Evolutionary conservation across 208 protist species (phyloP), one percentile per base, ranked within the genome.

Genomic region (Wallacemonas sp.): DNA sequence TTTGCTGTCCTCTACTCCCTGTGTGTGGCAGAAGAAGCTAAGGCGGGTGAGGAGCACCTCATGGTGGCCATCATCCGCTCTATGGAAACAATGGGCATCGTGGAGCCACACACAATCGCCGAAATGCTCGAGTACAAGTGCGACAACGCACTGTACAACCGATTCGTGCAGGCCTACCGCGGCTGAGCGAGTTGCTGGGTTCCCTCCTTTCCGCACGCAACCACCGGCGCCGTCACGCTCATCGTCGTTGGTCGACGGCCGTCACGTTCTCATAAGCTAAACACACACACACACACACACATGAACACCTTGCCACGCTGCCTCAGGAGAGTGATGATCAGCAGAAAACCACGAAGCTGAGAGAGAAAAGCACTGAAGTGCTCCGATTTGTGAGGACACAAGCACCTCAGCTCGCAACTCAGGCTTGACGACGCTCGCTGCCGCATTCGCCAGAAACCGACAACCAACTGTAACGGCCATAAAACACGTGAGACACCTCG

Each of bases 21-120:
- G 17, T 88, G 81, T 57, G 78, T 77, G 36, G 52, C 62, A 22
- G 71, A 68, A 44, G 71, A 68, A 19, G 79, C 78, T 24, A 77
- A 75, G 42, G 32, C 26, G 9, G 85, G 85, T 9, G 60, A 89
- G 63, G 78, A 85, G 58, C 59, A 62, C 33, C 68, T 95, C 27
- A 61, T 83, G 10, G 78, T 69, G 29, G 69, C 66, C 61, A 87
- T 92, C 33, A 76, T 95, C 50, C 61, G 73, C 29, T 90, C 85
- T 1, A 72, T 95, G 73, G 57, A 77, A 9, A 46, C 36, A 33
- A 78, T 85, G 76, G 80, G 79, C 26, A 74, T 92, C 32, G 68
- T 92, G 27, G 71, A 87, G 48, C 73, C 61, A 10, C 82, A 72
- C 45, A 81, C 78, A 39, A 52, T 92, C 34, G 59, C 67, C 17